These are phyloP conservation scores for Schwanniomyces sp. DNA, from an alignment of 805 yeast genomes.

Conservation along the genomic window DNA sequence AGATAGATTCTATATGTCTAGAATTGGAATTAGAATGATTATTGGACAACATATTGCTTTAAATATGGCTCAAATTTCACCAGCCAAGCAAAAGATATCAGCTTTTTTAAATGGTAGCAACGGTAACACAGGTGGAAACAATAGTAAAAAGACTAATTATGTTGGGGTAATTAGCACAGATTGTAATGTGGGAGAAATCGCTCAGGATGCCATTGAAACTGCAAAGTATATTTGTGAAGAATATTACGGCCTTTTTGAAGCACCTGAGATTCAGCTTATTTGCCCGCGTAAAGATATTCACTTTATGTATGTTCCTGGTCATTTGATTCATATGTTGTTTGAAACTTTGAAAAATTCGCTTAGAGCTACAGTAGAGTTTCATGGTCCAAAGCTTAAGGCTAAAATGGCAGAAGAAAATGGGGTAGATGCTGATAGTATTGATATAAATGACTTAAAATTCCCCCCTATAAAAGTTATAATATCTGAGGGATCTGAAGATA, in stretches of 20 bases:
- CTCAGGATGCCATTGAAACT: constrained; percentile 85
- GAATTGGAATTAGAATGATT: constrained; percentile 90
- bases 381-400: constrained; percentile 49
- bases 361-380: constrained; percentile 85
- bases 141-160: constrained; percentile 48
- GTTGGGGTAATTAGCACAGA: constrained; percentile 88
- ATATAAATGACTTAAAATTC: constrained; percentile 63
- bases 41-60: constrained; percentile 93
- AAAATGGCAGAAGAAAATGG: constrained; percentile 38
- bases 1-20: constrained; percentile 84
- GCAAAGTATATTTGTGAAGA: constrained; percentile 91
- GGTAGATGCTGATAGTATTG: constrained; percentile 33
- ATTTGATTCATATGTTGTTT: constrained; percentile 85
- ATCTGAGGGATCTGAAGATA: constrained; percentile 86
- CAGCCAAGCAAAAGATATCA: constrained; percentile 36
- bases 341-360: constrained; percentile 85
- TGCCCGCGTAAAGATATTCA: constrained; percentile 70
- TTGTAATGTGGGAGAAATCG: constrained; percentile 80
- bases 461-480: constrained; percentile 87
- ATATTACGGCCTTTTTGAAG: constrained; percentile 82
- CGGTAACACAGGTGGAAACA: constrained; percentile 7
- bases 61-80: constrained; percentile 58
- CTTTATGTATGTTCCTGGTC: constrained; percentile 93
- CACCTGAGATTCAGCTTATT: constrained; percentile 78
- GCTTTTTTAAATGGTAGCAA: constrained; percentile 40